A percentile compares a stretch with the other conserved stretches of the same genome.
Conservation (phyloP, 1,139 yeast genomes). For the Meyerozyma carpophila region DNA sequence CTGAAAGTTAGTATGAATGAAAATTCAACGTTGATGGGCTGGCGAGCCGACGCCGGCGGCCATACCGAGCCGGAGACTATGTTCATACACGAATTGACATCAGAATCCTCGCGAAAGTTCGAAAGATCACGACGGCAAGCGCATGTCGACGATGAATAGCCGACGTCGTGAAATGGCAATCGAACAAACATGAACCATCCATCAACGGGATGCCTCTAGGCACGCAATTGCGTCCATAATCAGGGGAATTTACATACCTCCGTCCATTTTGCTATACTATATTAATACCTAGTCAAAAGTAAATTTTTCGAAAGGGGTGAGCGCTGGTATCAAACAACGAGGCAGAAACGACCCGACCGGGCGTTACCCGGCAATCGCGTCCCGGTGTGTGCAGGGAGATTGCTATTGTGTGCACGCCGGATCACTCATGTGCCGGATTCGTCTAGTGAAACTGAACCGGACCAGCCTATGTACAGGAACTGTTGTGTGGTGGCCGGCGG, state of each 20-base stretch:
- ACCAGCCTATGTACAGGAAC: not conserved
- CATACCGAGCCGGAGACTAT: not conserved
- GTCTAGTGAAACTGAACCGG: not conserved
- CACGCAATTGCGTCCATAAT: not conserved
- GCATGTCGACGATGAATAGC: conserved; percentile 1
- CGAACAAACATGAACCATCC: not conserved
- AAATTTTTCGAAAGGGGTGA: conserved; percentile 5
- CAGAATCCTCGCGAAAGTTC: not conserved
- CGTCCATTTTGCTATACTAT: conserved; percentile 21
- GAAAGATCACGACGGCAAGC: not conserved
- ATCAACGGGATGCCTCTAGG: conserved; percentile 1
- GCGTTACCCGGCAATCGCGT: conserved; percentile 8
- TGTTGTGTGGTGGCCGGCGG: not conserved
- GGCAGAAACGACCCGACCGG: conserved; percentile 5
- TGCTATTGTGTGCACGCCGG: not conserved
- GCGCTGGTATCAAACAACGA: conserved; percentile 8
- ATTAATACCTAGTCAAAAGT: conserved; percentile 2
- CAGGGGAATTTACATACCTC: conserved; percentile 20
- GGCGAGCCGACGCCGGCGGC: not conserved
- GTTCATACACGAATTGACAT: not conserved
- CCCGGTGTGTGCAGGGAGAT: not conserved
- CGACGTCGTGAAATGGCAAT: not conserved
- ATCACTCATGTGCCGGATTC: not conserved
- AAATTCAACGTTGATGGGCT: not conserved
- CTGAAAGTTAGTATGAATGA: conserved; percentile 22